A percentile compares a stretch with the other conserved stretches of the same genome.
Evolutionary conservation across 1,139 yeast species (phyloP).

Genomic region (Geotrichum carabidarum): DNA sequence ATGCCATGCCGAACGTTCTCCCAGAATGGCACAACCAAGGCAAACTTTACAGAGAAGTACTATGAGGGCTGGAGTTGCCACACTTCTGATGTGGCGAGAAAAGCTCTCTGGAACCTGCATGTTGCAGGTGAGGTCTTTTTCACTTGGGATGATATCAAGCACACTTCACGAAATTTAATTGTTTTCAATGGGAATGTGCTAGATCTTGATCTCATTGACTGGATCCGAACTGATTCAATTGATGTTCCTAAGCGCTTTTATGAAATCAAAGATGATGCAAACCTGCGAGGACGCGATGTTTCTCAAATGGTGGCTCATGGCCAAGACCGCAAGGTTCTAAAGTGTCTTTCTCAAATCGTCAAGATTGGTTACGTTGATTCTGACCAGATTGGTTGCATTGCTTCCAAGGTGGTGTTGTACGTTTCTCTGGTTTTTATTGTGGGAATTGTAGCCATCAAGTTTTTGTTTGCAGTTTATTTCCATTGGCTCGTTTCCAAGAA

Average conservation of each 20-base stretch:
- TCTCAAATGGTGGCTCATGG: conserved; percentile 13
- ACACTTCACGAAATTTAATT: conserved; percentile 58
- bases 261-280: conserved; percentile 50
- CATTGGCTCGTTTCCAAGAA: conserved; percentile 51
- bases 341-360: conserved; percentile 69
- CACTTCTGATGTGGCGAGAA: conserved; percentile 56
- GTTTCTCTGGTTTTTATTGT: conserved; percentile 68
- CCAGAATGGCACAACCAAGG: conserved; percentile 44
- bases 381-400: conserved; percentile 78
- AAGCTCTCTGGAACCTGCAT: conserved; percentile 52
- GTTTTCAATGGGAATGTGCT: conserved; percentile 80
- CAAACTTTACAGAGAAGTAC: conserved; percentile 31
- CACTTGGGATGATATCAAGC: conserved; percentile 71
- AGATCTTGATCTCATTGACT: conserved; percentile 61
- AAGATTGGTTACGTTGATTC: conserved; percentile 79
- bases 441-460: conserved; percentile 62
- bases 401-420: conserved; percentile 64
- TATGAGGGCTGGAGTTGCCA: conserved; percentile 79
- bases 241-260: conserved; percentile 69
- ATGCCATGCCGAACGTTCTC: conserved; percentile 73
- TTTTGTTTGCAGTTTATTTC: conserved; percentile 73
- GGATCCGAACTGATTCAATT: conserved; percentile 46
- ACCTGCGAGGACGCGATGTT: conserved; percentile 20
- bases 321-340: conserved; percentile 50
- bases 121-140: conserved; percentile 66